A percentile compares a stretch with the other conserved stretches of the same genome.
These are phyloP conservation scores for Plasmopara halstedii DNA, from an alignment of 352 stramenopile genomes.

Conservation along the genomic window DNA sequence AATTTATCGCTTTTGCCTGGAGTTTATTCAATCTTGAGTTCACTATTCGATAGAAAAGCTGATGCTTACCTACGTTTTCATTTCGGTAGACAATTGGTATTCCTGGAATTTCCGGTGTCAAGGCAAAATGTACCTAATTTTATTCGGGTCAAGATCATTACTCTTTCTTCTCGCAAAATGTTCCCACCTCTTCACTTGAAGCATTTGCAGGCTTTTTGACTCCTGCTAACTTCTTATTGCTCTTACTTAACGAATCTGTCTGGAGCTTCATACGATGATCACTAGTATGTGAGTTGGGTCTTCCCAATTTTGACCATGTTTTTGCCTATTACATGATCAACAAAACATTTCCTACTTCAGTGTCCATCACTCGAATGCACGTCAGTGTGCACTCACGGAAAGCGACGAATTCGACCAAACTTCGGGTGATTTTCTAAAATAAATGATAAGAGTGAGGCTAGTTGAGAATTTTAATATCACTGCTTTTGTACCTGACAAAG, in stretches of 20 bases:
- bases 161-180: not conserved
- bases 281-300: slow-evolving; percentile 3
- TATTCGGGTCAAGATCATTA: slow-evolving; percentile 18
- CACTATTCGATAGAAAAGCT: not conserved
- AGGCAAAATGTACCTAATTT: slow-evolving; percentile 69
- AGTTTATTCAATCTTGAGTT: not conserved
- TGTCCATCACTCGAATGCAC: too few relatives aligned
- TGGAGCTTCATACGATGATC: slow-evolving; percentile 3
- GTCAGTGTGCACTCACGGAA: slow-evolving; percentile 14
- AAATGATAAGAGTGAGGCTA: not conserved
- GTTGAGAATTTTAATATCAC: not conserved
- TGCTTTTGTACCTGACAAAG: slow-evolving; percentile 38
- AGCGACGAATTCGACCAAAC: slow-evolving; percentile 13
- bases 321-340: slow-evolving; percentile 7
- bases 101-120: slow-evolving; percentile 54
- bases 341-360: not conserved
- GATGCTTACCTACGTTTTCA: slow-evolving; percentile 33
- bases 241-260: not conserved
- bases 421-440: slow-evolving; percentile 13
- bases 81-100: slow-evolving; percentile 69
- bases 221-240: not conserved
- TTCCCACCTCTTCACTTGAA: slow-evolving; percentile 36
- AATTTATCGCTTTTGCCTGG: slow-evolving; percentile 57
- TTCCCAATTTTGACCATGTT: slow-evolving; percentile 8
- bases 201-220: slow-evolving; percentile 10